Evolutionary conservation across 2,329 filamentous ascomycete genomes (phyloP).

Genomic region (Microcyclosporella mali): DNA sequence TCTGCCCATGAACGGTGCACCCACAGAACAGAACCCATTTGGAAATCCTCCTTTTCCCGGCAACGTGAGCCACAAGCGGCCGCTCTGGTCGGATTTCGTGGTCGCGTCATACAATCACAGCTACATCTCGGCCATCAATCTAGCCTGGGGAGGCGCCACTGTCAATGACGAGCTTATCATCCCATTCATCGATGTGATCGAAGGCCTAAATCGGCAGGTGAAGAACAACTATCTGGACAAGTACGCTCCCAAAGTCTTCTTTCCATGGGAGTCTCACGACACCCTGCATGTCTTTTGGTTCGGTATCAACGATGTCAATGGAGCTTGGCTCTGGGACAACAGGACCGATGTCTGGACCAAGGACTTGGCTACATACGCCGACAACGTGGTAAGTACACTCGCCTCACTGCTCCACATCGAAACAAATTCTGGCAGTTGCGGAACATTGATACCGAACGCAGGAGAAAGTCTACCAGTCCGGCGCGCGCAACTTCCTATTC

Average conservation of each 20-base stretch:
- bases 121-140: slow-evolving; percentile 46
- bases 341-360: slow-evolving; percentile 27
- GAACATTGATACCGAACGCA: neutral
- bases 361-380: slow-evolving; percentile 35
- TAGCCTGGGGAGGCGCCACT: slow-evolving; percentile 45
- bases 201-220: slow-evolving; percentile 49
- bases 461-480: slow-evolving; percentile 39
- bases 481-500: slow-evolving; percentile 47
- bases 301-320: slow-evolving; percentile 53
- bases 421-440: neutral
- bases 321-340: slow-evolving; percentile 41
- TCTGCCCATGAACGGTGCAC: slow-evolving; percentile 46
- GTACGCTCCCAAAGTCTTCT: slow-evolving; percentile 25
- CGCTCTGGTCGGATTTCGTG: slow-evolving; percentile 51
- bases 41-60: slow-evolving; percentile 50
- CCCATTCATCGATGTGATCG: slow-evolving; percentile 45
- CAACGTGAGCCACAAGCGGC: slow-evolving; percentile 37
- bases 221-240: slow-evolving; percentile 37
- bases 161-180: slow-evolving; percentile 44
- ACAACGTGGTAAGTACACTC: slow-evolving; percentile 23
- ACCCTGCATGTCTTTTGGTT: slow-evolving; percentile 31
- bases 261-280: slow-evolving; percentile 33
- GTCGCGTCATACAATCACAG: slow-evolving; percentile 42
- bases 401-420: neutral
- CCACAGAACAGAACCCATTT: slow-evolving; percentile 50